Conservation (phyloP, 2,329 filamentous ascomycete species). For the Tolypocladium tundrense region DNA sequence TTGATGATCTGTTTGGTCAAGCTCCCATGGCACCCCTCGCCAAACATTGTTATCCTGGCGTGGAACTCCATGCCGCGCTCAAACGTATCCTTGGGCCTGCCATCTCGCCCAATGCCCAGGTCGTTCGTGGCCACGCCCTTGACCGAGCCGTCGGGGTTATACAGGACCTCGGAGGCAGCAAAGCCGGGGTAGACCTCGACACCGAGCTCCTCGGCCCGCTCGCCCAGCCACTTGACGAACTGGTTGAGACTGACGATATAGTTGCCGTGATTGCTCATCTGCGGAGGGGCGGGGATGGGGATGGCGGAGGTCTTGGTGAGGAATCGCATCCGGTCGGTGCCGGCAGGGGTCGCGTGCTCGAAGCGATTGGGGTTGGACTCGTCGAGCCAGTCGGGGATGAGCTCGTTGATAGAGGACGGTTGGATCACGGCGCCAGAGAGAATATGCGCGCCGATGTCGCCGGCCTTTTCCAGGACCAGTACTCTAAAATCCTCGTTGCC, state of each 20-base stretch:
- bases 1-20: constrained; percentile 90
- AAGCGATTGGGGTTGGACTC: constrained; percentile 84
- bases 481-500: constrained; percentile 96
- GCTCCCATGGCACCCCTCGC: constrained; percentile 91
- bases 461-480: constrained; percentile 85
- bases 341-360: constrained; percentile 75
- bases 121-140: constrained; percentile 95
- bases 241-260: constrained; percentile 96
- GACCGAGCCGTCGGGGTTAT: constrained; percentile 76
- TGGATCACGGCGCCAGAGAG: constrained; percentile 93
- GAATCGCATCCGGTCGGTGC: constrained; percentile 83
- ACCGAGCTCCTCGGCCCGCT: constrained; percentile 90
- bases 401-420: constrained; percentile 76
- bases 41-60: constrained; percentile 81
- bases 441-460: constrained; percentile 89
- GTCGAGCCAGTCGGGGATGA: constrained; percentile 87
- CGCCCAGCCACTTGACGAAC: constrained; percentile 89
- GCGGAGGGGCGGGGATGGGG: constrained; percentile 78
- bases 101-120: constrained; percentile 70
- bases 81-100: constrained; percentile 80
- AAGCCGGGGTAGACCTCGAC: constrained; percentile 97
- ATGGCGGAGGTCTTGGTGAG: constrained; percentile 72
- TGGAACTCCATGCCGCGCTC: constrained; percentile 99
- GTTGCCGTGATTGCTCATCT: constrained; percentile 98
- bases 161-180: constrained; percentile 85